These are phyloP conservation scores for Saccharomycopsis hybrid DNA, from an alignment of 1,139 yeast species.

Conservation along the genomic window DNA sequence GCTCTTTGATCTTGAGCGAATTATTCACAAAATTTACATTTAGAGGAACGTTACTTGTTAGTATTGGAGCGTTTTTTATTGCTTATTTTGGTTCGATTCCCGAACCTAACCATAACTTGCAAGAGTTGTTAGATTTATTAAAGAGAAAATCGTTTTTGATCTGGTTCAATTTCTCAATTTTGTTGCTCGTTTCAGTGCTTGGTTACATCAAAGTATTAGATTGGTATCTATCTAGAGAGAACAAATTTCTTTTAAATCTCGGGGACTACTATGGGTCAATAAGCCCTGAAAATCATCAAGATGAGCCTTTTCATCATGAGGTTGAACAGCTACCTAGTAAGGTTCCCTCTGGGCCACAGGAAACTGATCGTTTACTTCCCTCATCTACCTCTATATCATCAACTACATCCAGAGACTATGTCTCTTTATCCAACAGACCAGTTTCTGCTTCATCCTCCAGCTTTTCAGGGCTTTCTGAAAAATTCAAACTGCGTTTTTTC, in stretches of 20 bases:
- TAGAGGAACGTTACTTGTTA: conserved; percentile 61
- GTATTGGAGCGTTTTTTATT: conserved; percentile 71
- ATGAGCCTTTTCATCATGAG: background rate
- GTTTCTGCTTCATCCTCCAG: background rate
- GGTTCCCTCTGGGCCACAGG: background rate
- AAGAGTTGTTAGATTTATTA: conserved; percentile 39
- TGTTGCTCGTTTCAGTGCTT: conserved; percentile 6
- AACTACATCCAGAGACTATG: background rate
- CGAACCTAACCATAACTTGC: conserved; percentile 45
- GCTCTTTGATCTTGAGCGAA: conserved; percentile 63
- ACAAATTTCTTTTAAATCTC: background rate
- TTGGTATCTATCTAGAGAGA: background rate
- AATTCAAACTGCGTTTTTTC: background rate
- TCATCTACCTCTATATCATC: background rate
- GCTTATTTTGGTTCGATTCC: conserved; percentile 64
- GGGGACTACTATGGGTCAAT: background rate
- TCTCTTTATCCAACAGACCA: background rate
- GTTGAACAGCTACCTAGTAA: background rate
- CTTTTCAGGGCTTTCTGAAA: background rate
- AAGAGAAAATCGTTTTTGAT: conserved; percentile 34
- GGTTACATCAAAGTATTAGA: conserved; percentile 6
- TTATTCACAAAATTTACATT: conserved; percentile 52
- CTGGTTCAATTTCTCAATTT: conserved; percentile 34
- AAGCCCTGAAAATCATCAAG: background rate
- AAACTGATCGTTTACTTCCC: background rate